A percentile compares a stretch with the other conserved stretches of the same genome.
Evolutionary conservation across 371 early-diverging fungal genomes (phyloP).

Genomic region (Coemansia sp.): DNA sequence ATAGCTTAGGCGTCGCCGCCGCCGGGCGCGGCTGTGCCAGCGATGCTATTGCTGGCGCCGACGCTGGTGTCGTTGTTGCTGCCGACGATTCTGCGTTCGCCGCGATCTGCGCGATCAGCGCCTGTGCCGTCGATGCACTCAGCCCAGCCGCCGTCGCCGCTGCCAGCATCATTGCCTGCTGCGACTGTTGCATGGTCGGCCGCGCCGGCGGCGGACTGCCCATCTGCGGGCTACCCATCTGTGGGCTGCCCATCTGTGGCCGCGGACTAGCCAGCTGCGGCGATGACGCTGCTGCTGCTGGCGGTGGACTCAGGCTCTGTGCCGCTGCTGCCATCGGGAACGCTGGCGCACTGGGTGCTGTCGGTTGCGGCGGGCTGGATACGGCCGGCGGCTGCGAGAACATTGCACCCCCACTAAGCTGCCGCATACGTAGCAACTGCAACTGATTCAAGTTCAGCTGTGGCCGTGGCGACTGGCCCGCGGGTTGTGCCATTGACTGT

Average conservation of each 20-base stretch:
- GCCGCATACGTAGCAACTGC: slow-evolving; percentile 36
- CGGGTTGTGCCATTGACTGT: slow-evolving; percentile 11
- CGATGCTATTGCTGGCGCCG: background rate
- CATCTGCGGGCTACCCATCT: slow-evolving; percentile 5
- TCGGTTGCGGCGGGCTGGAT: slow-evolving; percentile 1
- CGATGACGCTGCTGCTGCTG: background rate
- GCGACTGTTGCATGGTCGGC: slow-evolving; percentile 30
- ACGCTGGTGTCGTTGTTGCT: background rate
- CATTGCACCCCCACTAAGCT: background rate
- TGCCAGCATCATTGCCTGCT: slow-evolving; percentile 43
- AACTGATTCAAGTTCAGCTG: slow-evolving; percentile 33
- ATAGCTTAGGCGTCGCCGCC: background rate
- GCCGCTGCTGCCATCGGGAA: slow-evolving; percentile 8
- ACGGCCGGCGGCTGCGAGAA: too few relatives aligned
- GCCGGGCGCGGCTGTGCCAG: background rate
- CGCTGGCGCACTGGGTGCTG: slow-evolving; percentile 3
- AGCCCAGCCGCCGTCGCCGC: slow-evolving; percentile 39
- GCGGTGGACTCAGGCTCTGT: background rate
- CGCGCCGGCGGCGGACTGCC: slow-evolving; percentile 13
- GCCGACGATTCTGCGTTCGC: slow-evolving; percentile 23
- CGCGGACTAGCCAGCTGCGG: slow-evolving; percentile 22
- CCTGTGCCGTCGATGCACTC: slow-evolving; percentile 31
- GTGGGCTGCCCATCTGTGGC: slow-evolving; percentile 9
- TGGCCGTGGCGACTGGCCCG: slow-evolving; percentile 18
- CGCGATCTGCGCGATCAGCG: slow-evolving; percentile 38